Evolutionary conservation across 192 early-diverging fungal genomes (phyloP), one percentile per base, ranked within the genome.

Genomic region (Backusella circina): DNA sequence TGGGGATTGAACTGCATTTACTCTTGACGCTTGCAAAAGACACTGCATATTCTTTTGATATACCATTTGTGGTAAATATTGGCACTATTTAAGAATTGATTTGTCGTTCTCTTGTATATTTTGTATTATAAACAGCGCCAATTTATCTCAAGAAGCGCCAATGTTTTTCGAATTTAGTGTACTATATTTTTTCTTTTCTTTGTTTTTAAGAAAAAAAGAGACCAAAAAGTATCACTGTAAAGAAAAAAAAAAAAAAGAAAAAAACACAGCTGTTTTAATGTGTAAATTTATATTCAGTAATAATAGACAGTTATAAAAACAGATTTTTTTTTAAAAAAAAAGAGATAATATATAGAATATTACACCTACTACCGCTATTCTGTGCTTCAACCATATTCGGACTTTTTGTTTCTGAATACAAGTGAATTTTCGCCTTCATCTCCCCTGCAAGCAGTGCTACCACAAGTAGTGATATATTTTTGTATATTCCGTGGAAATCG

Each of bases 401-500:
- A 57, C 51, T 57, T 57, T 57, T 57, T 57, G 51, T 57, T 57
- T 57, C 51, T 57, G 21, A 57, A 21, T 26, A 57, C 44, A 57
- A 26, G 51, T 26, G 12, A 8, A 57, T 57, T 57, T 57, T 57
- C 51, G 51, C 21, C 23, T 57, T 57, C 51, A 23, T 57, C 51
- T 57, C 51, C 51, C 51, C 51, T 57, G 51, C 12, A 57, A 57
- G 51, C 51, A 57, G 51, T 57, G 2, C 10, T 3, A 57, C 26
- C 23, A 57, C 6, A 26, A 57, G 2, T 10, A 23, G 26, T 57
- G 12, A 23, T 26, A 57, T 26, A 57, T 57, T 51, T 51, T 57
- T 57, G 51, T 57, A 57, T 57, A 57, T 57, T 57, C 51, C 51
- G 51, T 57, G 23, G 51, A 57, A 57, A 57, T 57, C 51, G 51